Evolutionary conservation across 83 land plant genomes (phyloP), one percentile per base, ranked within the genome.

Genomic region (Picea engelmannii): DNA sequence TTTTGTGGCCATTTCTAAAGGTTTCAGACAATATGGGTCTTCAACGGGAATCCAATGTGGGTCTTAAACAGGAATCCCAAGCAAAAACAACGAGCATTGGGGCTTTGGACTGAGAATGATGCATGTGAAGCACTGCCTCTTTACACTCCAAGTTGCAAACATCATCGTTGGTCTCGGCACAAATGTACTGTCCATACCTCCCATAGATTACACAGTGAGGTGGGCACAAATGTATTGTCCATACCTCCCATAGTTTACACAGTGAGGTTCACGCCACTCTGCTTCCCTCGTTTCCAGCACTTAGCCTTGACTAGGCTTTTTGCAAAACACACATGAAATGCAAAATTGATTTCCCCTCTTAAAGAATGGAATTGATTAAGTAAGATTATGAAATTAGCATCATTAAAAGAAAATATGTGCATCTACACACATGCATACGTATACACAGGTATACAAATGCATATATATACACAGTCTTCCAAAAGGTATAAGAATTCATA

Each of bases 1-100:
- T 62, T 44, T 44, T 27, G 27, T 44, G 65, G 66, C 11, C 27
- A n/a, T 61, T 85, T 70, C 24, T 81, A 60, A 87, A 97, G 98
- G 98, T 98, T 84, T 95, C 98, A 86, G 98, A 97, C 80, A 95
- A 97, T 88, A 98, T 97, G 38, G 98, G 99, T 73, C 92, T 97
- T 75, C 94, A 31, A 31, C 35, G 1, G 1, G 35, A 31, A 31
- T 31, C 35, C 35, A 31, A 31, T 31, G 35, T 31, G 35, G 35
- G 2, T 31, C 35, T 31, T 31, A n/a, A n/a, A n/a, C n/a, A 47
- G 93, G 86, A 44, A 86, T 44, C 78, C 66, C 85, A 67, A 68
- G 78, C 21, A 40, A 78, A 80, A 76, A 59, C 12, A 47, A 4
- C 80, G 4, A 17, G 17, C 49, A n/a, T 31, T 25, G 79, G 82